Percentiles rank a stretch among this genome's conserved stretches.
These are phyloP conservation scores for Aegle marmelos DNA, from an alignment of 345 rosid genomes.

Conservation along the genomic window DNA sequence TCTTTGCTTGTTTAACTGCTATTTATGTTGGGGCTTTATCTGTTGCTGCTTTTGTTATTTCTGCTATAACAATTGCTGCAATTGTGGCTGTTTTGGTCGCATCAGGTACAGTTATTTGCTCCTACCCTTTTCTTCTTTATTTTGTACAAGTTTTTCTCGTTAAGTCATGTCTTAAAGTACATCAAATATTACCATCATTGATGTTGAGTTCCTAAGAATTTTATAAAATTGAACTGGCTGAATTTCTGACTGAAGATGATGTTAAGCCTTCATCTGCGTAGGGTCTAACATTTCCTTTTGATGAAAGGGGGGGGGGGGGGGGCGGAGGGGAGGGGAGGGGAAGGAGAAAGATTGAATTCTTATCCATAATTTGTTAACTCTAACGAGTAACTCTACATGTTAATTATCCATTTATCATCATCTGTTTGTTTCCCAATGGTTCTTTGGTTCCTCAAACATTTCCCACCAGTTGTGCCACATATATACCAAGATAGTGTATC, in stretches of 20 bases:
- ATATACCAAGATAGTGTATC: neutral
- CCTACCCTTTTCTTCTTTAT: neutral
- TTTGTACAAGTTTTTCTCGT: neutral
- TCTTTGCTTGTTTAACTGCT: slow-evolving; percentile 61
- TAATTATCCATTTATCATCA: neutral
- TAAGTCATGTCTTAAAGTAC: neutral
- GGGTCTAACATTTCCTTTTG: neutral
- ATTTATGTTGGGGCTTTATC: slow-evolving; percentile 77
- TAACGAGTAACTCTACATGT: neutral
- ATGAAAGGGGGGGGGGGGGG: too few relatives aligned
- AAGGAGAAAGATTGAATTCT: neutral
- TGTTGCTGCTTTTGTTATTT: slow-evolving; percentile 65
- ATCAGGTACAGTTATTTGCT: slow-evolving; percentile 50
- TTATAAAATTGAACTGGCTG: neutral
- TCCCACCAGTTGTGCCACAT: neutral
- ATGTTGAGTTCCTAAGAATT: neutral
- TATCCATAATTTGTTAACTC: neutral
- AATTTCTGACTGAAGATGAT: neutral
- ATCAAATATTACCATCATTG: neutral
- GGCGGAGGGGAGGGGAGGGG: rapidly evolving
- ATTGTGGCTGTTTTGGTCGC: slow-evolving; percentile 50
- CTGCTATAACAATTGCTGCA: slow-evolving; percentile 61
- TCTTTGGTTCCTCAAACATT: neutral
- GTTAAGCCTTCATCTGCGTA: neutral
- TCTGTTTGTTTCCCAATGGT: neutral